Evolutionary conservation across 1,284 basidiomycete species (phyloP).

Genomic region (Tilletia setariae): DNA sequence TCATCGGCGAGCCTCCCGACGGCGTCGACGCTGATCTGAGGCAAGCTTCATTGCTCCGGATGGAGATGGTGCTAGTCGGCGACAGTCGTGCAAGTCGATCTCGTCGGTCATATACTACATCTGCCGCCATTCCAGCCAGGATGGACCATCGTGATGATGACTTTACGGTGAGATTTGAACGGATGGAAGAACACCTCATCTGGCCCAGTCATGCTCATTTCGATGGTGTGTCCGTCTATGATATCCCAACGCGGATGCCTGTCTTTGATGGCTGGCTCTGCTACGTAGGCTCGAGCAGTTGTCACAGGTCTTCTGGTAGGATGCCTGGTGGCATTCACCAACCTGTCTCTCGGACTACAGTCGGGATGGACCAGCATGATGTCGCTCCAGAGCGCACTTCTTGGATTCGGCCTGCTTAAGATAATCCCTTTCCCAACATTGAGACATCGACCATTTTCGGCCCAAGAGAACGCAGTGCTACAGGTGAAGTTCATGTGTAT

Average conservation of each 20-base stretch:
- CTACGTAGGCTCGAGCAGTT: conserved; percentile 1
- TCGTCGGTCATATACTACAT: too few relatives aligned
- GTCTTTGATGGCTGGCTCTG: background rate
- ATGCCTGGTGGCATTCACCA: conserved; percentile 71
- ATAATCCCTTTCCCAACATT: conserved; percentile 60
- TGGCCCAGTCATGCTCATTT: too few relatives aligned
- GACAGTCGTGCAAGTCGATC: too few relatives aligned
- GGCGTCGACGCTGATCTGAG: too few relatives aligned
- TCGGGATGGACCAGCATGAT: conserved; percentile 81
- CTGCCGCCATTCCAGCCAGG: too few relatives aligned
- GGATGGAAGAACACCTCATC: too few relatives aligned
- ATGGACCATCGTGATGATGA: conserved; percentile 3
- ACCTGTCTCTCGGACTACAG: conserved; percentile 72
- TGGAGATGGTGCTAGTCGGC: too few relatives aligned
- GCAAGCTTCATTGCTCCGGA: too few relatives aligned
- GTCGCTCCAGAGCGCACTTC: conserved; percentile 86
- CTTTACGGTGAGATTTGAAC: conserved; percentile 2
- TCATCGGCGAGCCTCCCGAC: too few relatives aligned
- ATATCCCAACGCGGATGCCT: too few relatives aligned
- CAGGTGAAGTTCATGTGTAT: conserved; percentile 57
- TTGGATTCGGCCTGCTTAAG: conserved; percentile 80
- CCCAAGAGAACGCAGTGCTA: conserved; percentile 82
- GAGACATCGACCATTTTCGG: conserved; percentile 63
- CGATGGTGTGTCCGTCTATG: too few relatives aligned
- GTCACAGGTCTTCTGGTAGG: conserved; percentile 66